phyloP scores from a whole-genome alignment of 2,329 filamentous ascomycete species.

The Neoarthrinium moseri region DNA sequence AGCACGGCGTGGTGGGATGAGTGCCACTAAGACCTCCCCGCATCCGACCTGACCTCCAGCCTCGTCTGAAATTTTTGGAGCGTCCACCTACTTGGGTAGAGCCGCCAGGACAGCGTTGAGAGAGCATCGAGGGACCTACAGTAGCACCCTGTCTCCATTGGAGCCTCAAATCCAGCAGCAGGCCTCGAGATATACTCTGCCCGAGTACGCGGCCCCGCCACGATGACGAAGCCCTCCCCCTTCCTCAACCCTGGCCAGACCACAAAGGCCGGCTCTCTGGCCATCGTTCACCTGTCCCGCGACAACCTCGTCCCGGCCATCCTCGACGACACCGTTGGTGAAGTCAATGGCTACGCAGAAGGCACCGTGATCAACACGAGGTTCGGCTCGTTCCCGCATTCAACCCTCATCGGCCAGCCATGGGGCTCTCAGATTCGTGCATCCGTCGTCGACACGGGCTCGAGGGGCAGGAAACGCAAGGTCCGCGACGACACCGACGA shows the following conservation, averaged over 20 bases:
- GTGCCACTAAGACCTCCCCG: slow-evolving; percentile 13
- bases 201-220: too few species aligned
- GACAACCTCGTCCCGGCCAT: slow-evolving; percentile 80
- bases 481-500: slow-evolving; percentile 48
- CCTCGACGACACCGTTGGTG: slow-evolving; percentile 59
- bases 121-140: too few species aligned
- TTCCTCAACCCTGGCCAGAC: slow-evolving; percentile 71
- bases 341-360: slow-evolving; percentile 70
- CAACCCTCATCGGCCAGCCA: slow-evolving; percentile 71
- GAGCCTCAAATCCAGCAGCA: too few species aligned
- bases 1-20: slow-evolving; percentile 5
- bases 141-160: too few species aligned
- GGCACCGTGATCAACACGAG: slow-evolving; percentile 85
- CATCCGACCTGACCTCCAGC: slow-evolving; percentile 8
- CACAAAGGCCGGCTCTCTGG: slow-evolving; percentile 66
- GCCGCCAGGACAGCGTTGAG: too few species aligned
- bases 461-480: slow-evolving; percentile 72
- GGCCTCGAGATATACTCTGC: too few species aligned
- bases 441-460: slow-evolving; percentile 86
- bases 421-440: slow-evolving; percentile 94
- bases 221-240: slow-evolving; percentile 57
- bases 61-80: slow-evolving; percentile 13
- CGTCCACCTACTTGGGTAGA: too few species aligned
- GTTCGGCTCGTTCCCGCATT: slow-evolving; percentile 87
- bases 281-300: slow-evolving; percentile 84